Conservation (phyloP, 78 protist species). For the Dictyostelium brefeldianum region DNA sequence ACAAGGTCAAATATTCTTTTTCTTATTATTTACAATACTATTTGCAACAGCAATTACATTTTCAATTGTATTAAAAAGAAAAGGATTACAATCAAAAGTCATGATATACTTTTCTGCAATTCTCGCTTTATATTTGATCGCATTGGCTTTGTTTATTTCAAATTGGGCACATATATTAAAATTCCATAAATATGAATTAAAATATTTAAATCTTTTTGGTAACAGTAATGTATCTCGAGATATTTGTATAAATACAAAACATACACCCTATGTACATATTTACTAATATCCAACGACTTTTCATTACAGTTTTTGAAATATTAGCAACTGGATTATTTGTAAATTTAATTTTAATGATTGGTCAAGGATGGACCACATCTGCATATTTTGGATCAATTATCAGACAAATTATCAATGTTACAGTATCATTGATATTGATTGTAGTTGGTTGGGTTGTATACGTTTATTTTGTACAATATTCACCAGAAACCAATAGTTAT, state of each 20-base stretch:
- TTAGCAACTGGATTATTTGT: conserved; percentile 25
- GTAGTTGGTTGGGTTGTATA: background rate
- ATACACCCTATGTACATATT: too few species aligned
- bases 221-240: too few species aligned
- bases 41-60: background rate
- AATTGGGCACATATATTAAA: conserved; percentile 31
- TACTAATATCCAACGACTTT: too few species aligned
- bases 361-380: conserved; percentile 75
- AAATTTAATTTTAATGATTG: conserved; percentile 29
- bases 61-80: background rate
- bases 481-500: background rate
- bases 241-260: too few species aligned
- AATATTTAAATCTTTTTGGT: conserved; percentile 22
- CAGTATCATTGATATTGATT: background rate
- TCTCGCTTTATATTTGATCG: background rate
- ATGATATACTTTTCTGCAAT: background rate
- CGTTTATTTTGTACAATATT: background rate
- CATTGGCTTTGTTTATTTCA: conserved; percentile 16
- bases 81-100: conserved; percentile 27
- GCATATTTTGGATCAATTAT: conserved; percentile 29
- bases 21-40: background rate
- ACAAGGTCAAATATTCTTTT: conserved; percentile 48
- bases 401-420: background rate
- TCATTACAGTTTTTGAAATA: conserved; percentile 12
- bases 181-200: background rate